Conservation (phyloP, 805 yeast genomes). For the Saturnispora hagleri region DNA sequence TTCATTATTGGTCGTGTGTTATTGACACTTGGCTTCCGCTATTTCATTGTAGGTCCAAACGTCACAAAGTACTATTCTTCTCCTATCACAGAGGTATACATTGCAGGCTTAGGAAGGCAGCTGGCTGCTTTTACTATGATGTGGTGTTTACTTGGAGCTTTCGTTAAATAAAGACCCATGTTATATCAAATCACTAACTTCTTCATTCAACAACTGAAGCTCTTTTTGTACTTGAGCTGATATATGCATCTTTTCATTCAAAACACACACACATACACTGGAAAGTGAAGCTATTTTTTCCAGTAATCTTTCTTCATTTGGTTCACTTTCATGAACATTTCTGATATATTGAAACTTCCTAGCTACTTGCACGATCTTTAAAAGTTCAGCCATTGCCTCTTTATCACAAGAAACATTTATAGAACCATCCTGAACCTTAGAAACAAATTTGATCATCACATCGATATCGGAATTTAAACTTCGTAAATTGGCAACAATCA, state of each 20-base stretch:
- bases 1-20: neutral
- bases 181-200: neutral
- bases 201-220: neutral
- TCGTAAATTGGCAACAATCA: neutral
- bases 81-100: constrained; percentile 33
- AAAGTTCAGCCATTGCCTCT: constrained; percentile 7
- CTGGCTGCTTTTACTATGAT: constrained; percentile 45
- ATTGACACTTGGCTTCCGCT: neutral
- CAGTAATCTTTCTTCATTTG: neutral
- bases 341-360: neutral
- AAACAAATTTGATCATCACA: constrained; percentile 10
- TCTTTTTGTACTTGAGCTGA: neutral
- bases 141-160: constrained; percentile 48
- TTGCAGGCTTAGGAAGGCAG: constrained; percentile 38
- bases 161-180: constrained; percentile 22
- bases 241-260: constrained; percentile 4
- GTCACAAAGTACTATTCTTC: constrained; percentile 28
- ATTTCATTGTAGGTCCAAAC: neutral
- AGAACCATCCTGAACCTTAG: constrained; percentile 6
- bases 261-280: constrained; percentile 4
- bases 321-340: neutral
- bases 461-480: neutral
- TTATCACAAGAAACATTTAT: constrained; percentile 1
- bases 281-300: constrained; percentile 1
- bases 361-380: constrained; percentile 11